A percentile compares a stretch with the other conserved stretches of the same genome.
phyloP scores from a whole-genome alignment of 1,284 basidiomycete genomes.

The Cystobasidium pallidum region DNA sequence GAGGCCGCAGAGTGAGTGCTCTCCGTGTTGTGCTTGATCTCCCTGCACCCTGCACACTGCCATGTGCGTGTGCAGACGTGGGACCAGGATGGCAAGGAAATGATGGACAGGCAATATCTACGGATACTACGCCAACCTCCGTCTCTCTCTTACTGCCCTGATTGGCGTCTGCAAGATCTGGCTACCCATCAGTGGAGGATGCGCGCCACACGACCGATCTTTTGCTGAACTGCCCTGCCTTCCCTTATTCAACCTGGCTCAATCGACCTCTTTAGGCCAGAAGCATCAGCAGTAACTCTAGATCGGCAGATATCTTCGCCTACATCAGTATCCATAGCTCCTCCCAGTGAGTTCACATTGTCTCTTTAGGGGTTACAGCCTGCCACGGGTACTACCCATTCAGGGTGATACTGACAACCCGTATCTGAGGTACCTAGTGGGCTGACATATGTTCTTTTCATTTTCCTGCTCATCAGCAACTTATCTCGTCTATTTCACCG shows the following conservation, averaged over 20 bases:
- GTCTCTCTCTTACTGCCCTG: no score
- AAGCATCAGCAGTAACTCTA: conserved; percentile 14
- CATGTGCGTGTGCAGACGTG: not conserved
- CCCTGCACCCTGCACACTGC: not conserved
- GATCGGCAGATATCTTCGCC: conserved; percentile 1
- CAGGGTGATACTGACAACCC: not conserved
- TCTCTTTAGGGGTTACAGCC: no score
- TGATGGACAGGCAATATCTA: no score
- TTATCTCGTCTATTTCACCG: conserved; percentile 34
- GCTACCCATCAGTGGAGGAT: not conserved
- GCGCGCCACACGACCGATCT: not conserved
- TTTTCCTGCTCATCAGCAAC: conserved; percentile 3
- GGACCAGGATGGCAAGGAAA: not conserved
- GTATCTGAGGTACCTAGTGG: not conserved
- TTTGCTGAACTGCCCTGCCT: not conserved
- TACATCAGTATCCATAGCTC: conserved; percentile 4
- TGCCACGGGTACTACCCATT: no score
- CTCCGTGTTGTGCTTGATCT: not conserved
- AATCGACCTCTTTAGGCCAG: not conserved
- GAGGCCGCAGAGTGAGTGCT: conserved; percentile 2
- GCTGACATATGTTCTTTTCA: not conserved
- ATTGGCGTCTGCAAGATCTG: no score
- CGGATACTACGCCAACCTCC: no score
- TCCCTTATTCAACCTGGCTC: not conserved
- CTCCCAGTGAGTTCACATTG: conserved; percentile 23